A percentile compares a stretch with the other conserved stretches of the same genome.
Evolutionary conservation across 495 filamentous ascomycete genomes (phyloP).

Genomic region (Lasiosphaeria ovina): DNA sequence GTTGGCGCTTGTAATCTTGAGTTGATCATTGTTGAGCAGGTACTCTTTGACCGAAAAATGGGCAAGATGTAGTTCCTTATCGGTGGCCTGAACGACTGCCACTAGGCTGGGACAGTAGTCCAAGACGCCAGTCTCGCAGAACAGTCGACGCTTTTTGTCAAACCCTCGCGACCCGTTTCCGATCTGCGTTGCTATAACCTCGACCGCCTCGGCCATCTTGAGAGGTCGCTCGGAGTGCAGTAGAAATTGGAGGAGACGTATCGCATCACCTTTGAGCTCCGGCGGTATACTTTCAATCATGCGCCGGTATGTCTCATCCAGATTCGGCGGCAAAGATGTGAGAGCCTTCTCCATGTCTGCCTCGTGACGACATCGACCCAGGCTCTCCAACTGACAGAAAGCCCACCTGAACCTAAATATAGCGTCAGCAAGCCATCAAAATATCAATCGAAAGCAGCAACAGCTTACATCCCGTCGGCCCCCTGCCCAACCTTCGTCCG

Average conservation of each 20-base stretch:
- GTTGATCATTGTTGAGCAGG: constrained; percentile 14
- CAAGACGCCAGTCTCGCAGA: constrained; percentile 22
- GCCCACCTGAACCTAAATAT: constrained; percentile 41
- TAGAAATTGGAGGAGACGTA: constrained; percentile 33
- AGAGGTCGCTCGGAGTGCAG: constrained; percentile 30
- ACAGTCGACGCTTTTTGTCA: constrained; percentile 23
- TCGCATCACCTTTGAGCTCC: constrained; percentile 17
- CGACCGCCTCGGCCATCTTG: constrained; percentile 24
- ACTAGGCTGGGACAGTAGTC: constrained; percentile 33
- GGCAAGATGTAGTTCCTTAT: constrained; percentile 26
- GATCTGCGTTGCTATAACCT: constrained; percentile 13
- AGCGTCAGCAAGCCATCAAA: too few species aligned
- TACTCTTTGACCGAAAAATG: constrained; percentile 45
- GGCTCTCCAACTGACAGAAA: constrained; percentile 33
- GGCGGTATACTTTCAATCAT: constrained; percentile 31
- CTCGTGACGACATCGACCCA: constrained; percentile 9
- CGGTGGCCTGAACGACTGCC: constrained; percentile 1
- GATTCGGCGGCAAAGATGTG: constrained; percentile 29
- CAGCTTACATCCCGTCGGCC: constrained; percentile 41
- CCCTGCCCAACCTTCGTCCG: constrained; percentile 23
- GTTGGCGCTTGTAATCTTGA: neutral
- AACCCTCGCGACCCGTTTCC: constrained; percentile 9
- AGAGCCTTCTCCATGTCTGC: constrained; percentile 23
- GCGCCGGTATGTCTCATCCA: constrained; percentile 40
- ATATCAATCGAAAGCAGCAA: too few species aligned